phyloP scores from a whole-genome alignment of 2,329 filamentous ascomycete species.

The Aaosphaeria arxii region DNA sequence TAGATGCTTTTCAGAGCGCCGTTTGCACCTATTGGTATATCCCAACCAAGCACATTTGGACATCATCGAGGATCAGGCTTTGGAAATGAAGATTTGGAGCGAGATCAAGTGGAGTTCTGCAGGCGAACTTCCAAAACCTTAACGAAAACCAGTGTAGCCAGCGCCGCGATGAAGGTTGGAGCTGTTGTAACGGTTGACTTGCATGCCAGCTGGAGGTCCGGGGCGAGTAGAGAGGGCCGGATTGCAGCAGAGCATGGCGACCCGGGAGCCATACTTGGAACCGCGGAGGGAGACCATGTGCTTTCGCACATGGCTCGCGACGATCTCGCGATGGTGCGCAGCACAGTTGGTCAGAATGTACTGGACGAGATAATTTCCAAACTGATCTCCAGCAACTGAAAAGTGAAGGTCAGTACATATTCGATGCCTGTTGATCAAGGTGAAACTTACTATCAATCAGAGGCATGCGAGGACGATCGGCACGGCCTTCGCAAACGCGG shows the following conservation, averaged over 20 bases:
- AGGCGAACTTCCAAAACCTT: conserved; percentile 4
- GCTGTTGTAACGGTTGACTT: conserved; percentile 33
- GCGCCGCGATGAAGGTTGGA: conserved; percentile 21
- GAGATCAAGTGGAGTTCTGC: neutral
- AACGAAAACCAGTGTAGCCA: conserved; percentile 29
- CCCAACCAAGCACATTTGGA: conserved; percentile 16
- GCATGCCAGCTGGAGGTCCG: conserved; percentile 70
- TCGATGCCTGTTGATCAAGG: neutral
- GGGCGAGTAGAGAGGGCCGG: conserved; percentile 85
- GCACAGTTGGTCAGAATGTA: conserved; percentile 91
- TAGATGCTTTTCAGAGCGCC: conserved; percentile 9
- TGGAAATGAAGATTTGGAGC: conserved; percentile 13
- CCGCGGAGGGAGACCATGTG: conserved; percentile 99
- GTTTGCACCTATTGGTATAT: conserved; percentile 24
- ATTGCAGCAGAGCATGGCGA: conserved; percentile 98
- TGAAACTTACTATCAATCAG: conserved; percentile 76
- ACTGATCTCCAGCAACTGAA: conserved; percentile 90
- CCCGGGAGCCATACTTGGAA: conserved; percentile 96
- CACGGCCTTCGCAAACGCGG: conserved; percentile 86
- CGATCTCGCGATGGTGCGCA: conserved; percentile 85
- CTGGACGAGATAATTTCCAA: conserved; percentile 97
- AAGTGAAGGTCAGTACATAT: neutral
- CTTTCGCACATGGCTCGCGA: conserved; percentile 90
- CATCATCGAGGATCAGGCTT: neutral
- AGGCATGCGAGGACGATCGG: conserved; percentile 90